Base-by-base conservation (phyloP, 2,329 filamentous ascomycete species). In the Trichoderma polysporum region DNA sequence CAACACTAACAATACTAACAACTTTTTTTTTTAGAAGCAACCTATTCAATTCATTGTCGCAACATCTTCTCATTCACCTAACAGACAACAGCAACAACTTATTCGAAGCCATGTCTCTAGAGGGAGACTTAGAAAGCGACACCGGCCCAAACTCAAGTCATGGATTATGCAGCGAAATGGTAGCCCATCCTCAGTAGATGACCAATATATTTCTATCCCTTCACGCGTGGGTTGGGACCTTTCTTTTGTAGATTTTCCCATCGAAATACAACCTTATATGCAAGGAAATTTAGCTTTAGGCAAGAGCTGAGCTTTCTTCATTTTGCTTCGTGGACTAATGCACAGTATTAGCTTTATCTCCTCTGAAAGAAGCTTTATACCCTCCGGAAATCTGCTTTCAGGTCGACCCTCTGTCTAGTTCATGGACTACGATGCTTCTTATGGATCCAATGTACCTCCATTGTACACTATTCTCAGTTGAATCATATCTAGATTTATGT, bases 191-290 rank as follows among this genome's bases (percentile, higher is more conserved):
- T 31, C 19, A 12, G 17, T 56, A 19, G 52, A 56, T 4, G 52
- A 56, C 52, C 52, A 56, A n/a, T 56, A 56, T 22, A 33, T 27
- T 68, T 64, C 62, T 4, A 68, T 66, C 7, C 71, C 71, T 3
- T 17, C 27, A 0, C 70, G 66, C 3, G 66, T 73, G 4, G 71
- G 69, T 0, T 61, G 69, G 0, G 68, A 71, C 8, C 17, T 73
- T 1, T 71, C 71, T 9, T 45, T 71, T 2, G 54, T 72, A 19
- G 68, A 68, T n/a, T 72, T 72, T n/a, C 70, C 71, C 1, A 71
- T 73, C 13, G 54, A 60, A 1, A 35, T 72, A 2, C 57, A 70
- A 7, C 65, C 71, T 3, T 72, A 71, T 13, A 72, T 72, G 68
- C 65, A 71, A 12, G 65, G 71, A 7, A 66, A 70, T 3, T 41